Evolutionary conservation across 2,329 filamentous ascomycete genomes (phyloP).

Genomic region (Saccharata proteae): DNA sequence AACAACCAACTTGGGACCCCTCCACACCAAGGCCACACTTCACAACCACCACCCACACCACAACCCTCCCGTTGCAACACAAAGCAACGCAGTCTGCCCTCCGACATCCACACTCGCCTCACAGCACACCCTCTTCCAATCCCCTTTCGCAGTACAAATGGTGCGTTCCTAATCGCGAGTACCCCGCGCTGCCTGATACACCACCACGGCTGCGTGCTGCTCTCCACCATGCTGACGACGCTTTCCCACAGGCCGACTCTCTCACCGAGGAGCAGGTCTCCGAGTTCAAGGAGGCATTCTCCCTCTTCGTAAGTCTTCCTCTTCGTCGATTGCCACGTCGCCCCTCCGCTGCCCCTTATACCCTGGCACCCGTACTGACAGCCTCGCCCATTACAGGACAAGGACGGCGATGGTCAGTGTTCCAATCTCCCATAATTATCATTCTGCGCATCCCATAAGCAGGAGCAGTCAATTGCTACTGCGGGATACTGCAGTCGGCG

Average conservation of each 20-base stretch:
- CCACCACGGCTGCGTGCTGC: constrained; percentile 11
- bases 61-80: neutral
- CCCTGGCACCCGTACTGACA: constrained; percentile 16
- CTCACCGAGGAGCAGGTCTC: constrained; percentile 99
- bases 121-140: neutral
- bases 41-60: neutral
- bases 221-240: constrained; percentile 14
- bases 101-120: neutral
- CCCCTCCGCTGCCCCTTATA: constrained; percentile 10
- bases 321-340: constrained; percentile 7
- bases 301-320: constrained; percentile 78
- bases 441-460: neutral
- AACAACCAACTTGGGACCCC: too few species aligned
- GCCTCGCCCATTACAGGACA: constrained; percentile 33
- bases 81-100: too few species aligned
- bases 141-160: constrained; percentile 16
- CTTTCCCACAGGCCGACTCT: constrained; percentile 66
- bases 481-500: too few species aligned
- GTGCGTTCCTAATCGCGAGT: constrained; percentile 24
- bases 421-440: too few species aligned
- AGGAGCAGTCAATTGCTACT: too few species aligned
- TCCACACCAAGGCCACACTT: constrained; percentile 5
- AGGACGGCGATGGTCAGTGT: constrained; percentile 45
- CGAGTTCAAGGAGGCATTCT: constrained; percentile 99
- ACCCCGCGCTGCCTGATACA: constrained; percentile 19